Evolutionary conservation across 139 green algal species (phyloP).

Genomic region (Chlorella sp.): DNA sequence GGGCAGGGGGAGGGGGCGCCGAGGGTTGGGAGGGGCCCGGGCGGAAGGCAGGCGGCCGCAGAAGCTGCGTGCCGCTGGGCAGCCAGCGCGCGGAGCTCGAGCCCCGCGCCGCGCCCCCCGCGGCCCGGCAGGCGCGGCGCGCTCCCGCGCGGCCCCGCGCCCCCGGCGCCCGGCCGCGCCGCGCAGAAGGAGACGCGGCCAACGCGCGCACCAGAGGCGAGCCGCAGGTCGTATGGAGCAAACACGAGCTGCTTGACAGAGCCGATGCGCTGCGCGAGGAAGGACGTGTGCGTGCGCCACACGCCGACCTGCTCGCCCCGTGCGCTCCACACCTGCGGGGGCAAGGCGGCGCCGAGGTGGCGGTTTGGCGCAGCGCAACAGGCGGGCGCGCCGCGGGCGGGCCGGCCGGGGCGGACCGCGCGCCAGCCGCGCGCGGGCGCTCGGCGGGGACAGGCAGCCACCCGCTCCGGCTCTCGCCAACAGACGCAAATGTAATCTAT

Average conservation of each 20-base stretch:
- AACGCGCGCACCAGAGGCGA: slow-evolving; percentile 71
- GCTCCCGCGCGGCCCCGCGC: background rate
- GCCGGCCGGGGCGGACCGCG: background rate
- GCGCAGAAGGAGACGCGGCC: too few species aligned
- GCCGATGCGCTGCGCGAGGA: slow-evolving; percentile 65
- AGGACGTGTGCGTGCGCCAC: slow-evolving; percentile 67
- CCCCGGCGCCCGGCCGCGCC: too few species aligned
- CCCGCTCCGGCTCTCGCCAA: too few species aligned
- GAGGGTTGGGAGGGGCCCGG: background rate
- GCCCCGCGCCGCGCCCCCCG: background rate
- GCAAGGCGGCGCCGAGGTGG: too few species aligned
- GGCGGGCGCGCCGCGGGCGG: too few species aligned
- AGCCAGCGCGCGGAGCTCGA: background rate
- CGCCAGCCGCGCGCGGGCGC: too few species aligned
- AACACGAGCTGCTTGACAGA: slow-evolving; percentile 82
- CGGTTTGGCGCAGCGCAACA: too few species aligned
- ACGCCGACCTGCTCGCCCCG: slow-evolving; percentile 67
- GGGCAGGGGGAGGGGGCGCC: background rate
- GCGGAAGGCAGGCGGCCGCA: background rate
- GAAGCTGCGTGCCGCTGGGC: background rate
- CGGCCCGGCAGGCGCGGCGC: background rate
- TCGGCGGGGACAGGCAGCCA: too few species aligned
- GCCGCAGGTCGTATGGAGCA: slow-evolving; percentile 79
- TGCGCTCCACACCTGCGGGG: slow-evolving; percentile 62
- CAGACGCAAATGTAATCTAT: too few species aligned